Base-by-base conservation (phyloP, 257 asterid species). In the Petrea volubilis region DNA sequence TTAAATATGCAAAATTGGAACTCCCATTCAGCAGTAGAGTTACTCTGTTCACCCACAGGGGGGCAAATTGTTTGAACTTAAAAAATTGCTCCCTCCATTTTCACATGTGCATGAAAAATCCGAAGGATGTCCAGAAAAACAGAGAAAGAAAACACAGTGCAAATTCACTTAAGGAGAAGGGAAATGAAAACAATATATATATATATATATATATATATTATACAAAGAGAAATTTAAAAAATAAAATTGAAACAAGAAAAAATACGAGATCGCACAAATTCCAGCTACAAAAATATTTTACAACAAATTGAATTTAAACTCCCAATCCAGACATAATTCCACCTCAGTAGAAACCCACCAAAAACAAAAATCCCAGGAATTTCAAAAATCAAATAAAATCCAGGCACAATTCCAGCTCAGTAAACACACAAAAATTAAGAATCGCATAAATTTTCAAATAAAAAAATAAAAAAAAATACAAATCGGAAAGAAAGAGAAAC, bases 181-280 rank as follows among this genome's bases (percentile, higher is more conserved):
- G 15, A 55, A 53, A 18, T 6, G 3, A 1, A 31, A 66, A 31
- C 4, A 12, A 59, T 8, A 23, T 5, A n/a, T n/a, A n/a, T n/a
- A n/a, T n/a, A n/a, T n/a, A n/a, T n/a, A n/a, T n/a, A n/a, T n/a
- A n/a, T n/a, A n/a, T n/a, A n/a, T n/a, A n/a, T n/a, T n/a, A n/a
- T n/a, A n/a, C n/a, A n/a, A n/a, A 55, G 12, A 6, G 13, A 1
- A 13, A 60, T 59, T 25, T 34, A 23, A 24, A 5, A 50, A 38
- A 29, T 3, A 34, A 38, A 67, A 28, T 11, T 5, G 27, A 15
- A 57, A 67, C 33, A 38, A n/a, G 2, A 59, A 24, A 27, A 27
- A 49, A 46, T 7, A 38, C 53, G 27, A 67, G 78, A 75, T 59
- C 73, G 70, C 51, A 25, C 29, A 40, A 61, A 46, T 53, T 65